phyloP scores from a whole-genome alignment of 192 early-diverging fungal genomes.

The Obelidium mucronatum region DNA sequence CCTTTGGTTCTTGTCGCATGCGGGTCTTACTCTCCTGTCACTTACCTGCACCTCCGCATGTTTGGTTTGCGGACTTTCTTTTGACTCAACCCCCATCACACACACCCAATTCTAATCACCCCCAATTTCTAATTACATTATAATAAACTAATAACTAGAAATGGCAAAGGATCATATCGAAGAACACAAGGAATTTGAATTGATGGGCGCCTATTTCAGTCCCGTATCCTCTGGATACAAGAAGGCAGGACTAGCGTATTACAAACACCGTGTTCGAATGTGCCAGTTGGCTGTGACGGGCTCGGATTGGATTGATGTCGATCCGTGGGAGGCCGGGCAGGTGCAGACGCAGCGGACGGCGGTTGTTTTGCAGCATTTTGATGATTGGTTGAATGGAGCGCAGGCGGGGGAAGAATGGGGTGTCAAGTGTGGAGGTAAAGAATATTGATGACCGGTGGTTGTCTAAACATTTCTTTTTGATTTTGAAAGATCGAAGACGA shows the following conservation, averaged over 20 bases:
- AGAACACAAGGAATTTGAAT: constrained; percentile 78
- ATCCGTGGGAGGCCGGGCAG: constrained; percentile 91
- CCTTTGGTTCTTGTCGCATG: constrained; percentile 95
- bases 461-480: background rate
- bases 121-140: background rate
- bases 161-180: constrained; percentile 93
- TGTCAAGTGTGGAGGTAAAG: constrained; percentile 39
- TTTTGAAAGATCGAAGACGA: constrained; percentile 54
- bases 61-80: constrained; percentile 74
- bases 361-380: constrained; percentile 94
- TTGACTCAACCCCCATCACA: background rate
- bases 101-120: background rate
- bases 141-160: constrained; percentile 65
- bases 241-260: constrained; percentile 89
- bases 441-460: background rate
- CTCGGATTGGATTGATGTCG: constrained; percentile 91
- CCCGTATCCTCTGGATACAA: constrained; percentile 95
- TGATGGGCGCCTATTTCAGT: constrained; percentile 96
- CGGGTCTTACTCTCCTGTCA: constrained; percentile 97
- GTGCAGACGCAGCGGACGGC: constrained; percentile 83
- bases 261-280: constrained; percentile 91
- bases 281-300: constrained; percentile 78
- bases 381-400: constrained; percentile 81
- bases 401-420: constrained; percentile 61
- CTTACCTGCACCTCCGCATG: constrained; percentile 97